Base-by-base conservation (phyloP, 306 rosid genomes). In the Bauhinia variegata region DNA sequence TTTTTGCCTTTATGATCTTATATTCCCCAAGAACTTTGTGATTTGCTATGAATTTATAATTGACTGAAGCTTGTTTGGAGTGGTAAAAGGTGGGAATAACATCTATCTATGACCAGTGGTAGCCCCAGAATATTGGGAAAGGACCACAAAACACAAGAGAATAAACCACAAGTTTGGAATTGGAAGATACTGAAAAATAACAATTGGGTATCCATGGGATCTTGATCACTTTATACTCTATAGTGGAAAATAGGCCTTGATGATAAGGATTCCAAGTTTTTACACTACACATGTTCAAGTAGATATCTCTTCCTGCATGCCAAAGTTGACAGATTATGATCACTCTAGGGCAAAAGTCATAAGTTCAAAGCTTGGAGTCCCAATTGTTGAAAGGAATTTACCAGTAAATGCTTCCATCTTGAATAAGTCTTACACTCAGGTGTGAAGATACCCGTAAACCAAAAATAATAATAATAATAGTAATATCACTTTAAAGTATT, bases 221-320 rank as follows among this genome's bases (percentile, higher is more conserved):
- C 28, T 23, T 33, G 56, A 50, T 67, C 60, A 33, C 44, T 60
- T 54, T 46, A 14, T 44, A 13, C 28, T 23, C 2, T 34, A 39
- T 9, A 11, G 59, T 73, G 59, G 17, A 61, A 61, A 39, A 77
- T 48, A 60, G 50, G 50, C 68, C 67, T 34, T 30, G 41, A 53
- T 60, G 75, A 66, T 67, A 66, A 71, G 74, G 82, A 78, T 71
- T 78, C 66, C 74, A 52, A 44, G 5, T 63, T 63, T 67, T 16
- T 4, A 33, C 52, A 32, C 5, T 11, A 3, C 11, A 67, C 54
- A 54, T 23, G 16, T 41, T 61, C 41, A 1, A 19, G 60, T 48
- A 65, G 41, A 67, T 67, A 67, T 67, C 63, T 60, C 11, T 13
- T 9, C 42, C 44, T 54, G n/a, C 13, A 44, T 44, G 49, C 13